Conservation (phyloP, 441 rosid species). For the Adansonia grandidieri region DNA sequence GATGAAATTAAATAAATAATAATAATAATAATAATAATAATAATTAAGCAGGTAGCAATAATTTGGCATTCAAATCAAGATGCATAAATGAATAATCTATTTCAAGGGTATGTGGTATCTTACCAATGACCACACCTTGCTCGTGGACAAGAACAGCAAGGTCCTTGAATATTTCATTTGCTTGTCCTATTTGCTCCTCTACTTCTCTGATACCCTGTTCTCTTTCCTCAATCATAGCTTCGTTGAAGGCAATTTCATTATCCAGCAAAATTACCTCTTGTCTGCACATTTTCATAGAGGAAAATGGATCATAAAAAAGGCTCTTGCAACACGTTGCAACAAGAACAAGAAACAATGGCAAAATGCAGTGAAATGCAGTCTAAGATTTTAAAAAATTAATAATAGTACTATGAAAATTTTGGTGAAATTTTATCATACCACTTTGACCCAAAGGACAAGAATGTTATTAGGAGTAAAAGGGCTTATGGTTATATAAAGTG, state of each 20-base stretch:
- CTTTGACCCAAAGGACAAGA: not conserved
- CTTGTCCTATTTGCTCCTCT: slow-evolving; percentile 66
- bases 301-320: slow-evolving; percentile 1
- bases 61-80: slow-evolving; percentile 9
- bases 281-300: slow-evolving; percentile 38
- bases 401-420: not conserved
- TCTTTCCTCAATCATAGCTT: slow-evolving; percentile 75
- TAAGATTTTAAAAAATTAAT: not conserved
- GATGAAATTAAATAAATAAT: slow-evolving; percentile 19
- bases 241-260: slow-evolving; percentile 72
- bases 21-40: not conserved
- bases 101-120: slow-evolving; percentile 28
- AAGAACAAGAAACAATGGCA: slow-evolving; percentile 5
- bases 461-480: not conserved
- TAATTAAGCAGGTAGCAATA: not conserved
- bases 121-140: slow-evolving; percentile 73
- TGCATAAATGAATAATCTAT: slow-evolving; percentile 16
- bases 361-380: not conserved
- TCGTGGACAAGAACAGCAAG: slow-evolving; percentile 76
- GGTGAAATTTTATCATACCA: not conserved
- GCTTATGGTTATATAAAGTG: slow-evolving; percentile 8
- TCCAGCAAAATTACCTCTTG: slow-evolving; percentile 60
- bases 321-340: slow-evolving; percentile 17
- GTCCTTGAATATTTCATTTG: slow-evolving; percentile 72
- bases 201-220: slow-evolving; percentile 69